Evolutionary conservation across 192 early-diverging fungal species (phyloP), one percentile per base, ranked within the genome.

Genomic region (Spinellus fusiger): DNA sequence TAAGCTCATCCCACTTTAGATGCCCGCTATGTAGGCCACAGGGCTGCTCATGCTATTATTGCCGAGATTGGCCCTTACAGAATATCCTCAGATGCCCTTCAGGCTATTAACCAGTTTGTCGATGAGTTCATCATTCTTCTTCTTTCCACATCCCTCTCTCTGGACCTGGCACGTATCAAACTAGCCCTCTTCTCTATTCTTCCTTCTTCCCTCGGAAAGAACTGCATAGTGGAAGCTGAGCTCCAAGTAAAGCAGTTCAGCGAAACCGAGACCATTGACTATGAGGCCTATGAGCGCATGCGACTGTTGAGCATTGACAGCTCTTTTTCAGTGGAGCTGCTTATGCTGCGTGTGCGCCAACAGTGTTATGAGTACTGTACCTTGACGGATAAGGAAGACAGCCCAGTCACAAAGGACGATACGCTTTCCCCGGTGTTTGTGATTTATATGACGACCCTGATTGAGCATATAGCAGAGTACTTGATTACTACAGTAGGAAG

Each of bases 391-490:
- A 65, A 71, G 22, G 47, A 61, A 15, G 18, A 40, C 29, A 59
- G 29, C 18, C 32, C 51, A 31, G 51, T 53, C 34, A 18, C 10
- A 31, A 27, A 29, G 34, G 29, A 52, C 28, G 32, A 54, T 9
- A 26, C 44, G 7, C 56, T 74, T 33, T 68, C 72, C 15, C 72
- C 72, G 3, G 56, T 74, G 18, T 57, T 74, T 27, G 73, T 77
- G 47, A 81, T 84, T 47, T 84, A 84, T 66, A 63, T 84, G 12
- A 78, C 82, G 4, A 71, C 82, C 20, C 66, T 84, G 1, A 52
- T 84, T 18, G 82, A 84, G 34, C 78, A 84, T 65, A 65, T 84
- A 25, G 79, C 79, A 12, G 82, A 84, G 40, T 77, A 81, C 70
- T 55, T 81, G 10, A 59, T 84, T 0, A 78, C 73, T 12, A 58